phyloP scores from a whole-genome alignment of 352 stramenopile genomes.

The Pythium myriotylum region DNA sequence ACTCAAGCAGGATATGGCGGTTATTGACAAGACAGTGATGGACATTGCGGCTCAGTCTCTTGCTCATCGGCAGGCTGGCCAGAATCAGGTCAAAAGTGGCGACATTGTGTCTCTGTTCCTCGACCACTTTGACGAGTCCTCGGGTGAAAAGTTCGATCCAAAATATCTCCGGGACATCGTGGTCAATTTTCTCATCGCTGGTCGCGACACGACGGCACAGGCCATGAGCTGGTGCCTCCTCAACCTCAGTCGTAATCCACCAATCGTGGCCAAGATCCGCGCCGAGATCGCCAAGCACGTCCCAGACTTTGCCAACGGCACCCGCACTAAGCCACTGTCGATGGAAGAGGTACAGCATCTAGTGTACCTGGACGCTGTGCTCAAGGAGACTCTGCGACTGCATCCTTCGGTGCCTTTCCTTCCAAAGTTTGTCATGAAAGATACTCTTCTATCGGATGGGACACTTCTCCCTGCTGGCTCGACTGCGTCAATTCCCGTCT shows the following conservation, averaged over 20 bases:
- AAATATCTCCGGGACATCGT: conserved; percentile 65
- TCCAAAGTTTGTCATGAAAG: conserved; percentile 20
- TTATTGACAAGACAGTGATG: conserved; percentile 49
- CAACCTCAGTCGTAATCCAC: conserved; percentile 6
- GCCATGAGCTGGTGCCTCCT: conserved; percentile 73
- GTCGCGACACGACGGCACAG: conserved; percentile 70
- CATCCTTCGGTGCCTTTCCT: conserved; percentile 36
- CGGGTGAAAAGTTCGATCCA: conserved; percentile 28
- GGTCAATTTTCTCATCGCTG: conserved; percentile 76
- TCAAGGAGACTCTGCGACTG: too few relatives aligned
- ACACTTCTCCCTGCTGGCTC: conserved; percentile 38
- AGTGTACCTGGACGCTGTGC: conserved; percentile 40
- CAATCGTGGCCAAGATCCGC: conserved; percentile 31
- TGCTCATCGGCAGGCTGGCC: conserved; percentile 3
- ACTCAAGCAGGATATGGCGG: conserved; percentile 35
- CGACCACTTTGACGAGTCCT: conserved; percentile 27
- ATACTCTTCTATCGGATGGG: conserved; percentile 33
- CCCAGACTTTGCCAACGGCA: neutral
- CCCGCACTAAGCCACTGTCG: conserved; percentile 13
- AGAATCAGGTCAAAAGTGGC: conserved; percentile 3
- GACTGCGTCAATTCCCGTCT: conserved; percentile 38
- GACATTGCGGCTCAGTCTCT: conserved; percentile 46
- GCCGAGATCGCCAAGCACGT: conserved; percentile 36
- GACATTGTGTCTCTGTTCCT: conserved; percentile 61
- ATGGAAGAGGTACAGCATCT: conserved; percentile 49